Evolutionary conservation across 192 early-diverging fungal genomes (phyloP), one percentile per base, ranked within the genome.

Genomic region (Umbelopsis vinacea): DNA sequence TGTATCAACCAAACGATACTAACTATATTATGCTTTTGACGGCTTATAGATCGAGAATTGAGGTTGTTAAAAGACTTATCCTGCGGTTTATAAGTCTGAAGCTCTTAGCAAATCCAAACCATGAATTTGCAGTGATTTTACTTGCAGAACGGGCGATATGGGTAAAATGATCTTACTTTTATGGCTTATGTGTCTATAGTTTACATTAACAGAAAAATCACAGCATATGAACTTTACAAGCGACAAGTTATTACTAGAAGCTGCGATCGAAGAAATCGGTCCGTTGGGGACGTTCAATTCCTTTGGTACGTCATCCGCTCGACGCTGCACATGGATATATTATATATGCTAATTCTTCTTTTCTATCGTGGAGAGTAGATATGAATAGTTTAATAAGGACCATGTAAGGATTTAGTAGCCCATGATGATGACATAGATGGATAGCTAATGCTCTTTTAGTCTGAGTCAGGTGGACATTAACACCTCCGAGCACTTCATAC

Each of bases 171-270:
- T 29, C 29, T 37, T 3, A 0, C n/a, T 63, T 4, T 0, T 33
- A 63, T 37, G 15, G 9, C 14, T 21, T 15, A 37, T 63, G 4
- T 63, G 17, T 7, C 11, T 43, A 43, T 11, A 43, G 3, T 43
- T 43, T 12, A 43, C 7, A 0, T 29, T 63, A 38, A 54, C 8
- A 11, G 2, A 4, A 22, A 26, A 0, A 54, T 26, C 1, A 8
- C 14, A 54, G 57, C 57, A 63, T 37, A 63, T 63, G 57, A 63
- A 63, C n/a, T 63, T 63, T 19, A 63, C 57, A 5, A 63, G n/a
- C 29, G 57, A 63, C 15, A 63, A 63, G 33, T 37, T 63, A 37
- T 29, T 63, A 6, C 57, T 63, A 3, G 29, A 63, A 63, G 26
- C 26, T 12, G 57, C 57, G 4, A 63, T 63, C 4, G 57, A 63